Base-by-base conservation (phyloP, 1,139 yeast species). In the Blastobotrys ciferrii region DNA sequence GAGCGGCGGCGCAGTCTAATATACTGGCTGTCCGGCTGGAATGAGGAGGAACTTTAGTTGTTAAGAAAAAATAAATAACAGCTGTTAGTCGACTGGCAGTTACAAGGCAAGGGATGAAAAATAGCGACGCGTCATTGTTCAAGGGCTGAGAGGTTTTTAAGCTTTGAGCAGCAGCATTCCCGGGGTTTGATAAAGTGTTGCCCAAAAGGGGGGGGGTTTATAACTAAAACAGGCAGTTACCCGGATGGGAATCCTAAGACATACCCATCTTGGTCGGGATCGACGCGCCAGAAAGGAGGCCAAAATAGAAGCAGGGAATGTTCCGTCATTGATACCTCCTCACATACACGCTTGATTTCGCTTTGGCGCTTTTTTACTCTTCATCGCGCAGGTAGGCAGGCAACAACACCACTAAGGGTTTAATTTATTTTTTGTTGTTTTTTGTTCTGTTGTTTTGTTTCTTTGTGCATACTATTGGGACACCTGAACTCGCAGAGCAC, bases 301-400 rank as follows among this genome's bases (percentile, higher is more conserved):
- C 9, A 33, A 15, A 33, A 33, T 12, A 13, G 11, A 15, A 33
- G 14, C 37, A 17, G 19, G 14, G 37, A 33, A 33, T 18, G 19
- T 33, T 33, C 37, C 12, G 35, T n/a, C 13, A 14, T 18, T 18
- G 18, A 15, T 18, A 3, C 12, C 37, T 4, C 20, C 39, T 42
- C 39, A 32, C 45, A 42, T 11, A 23, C 33, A 20, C 45, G 17
- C 39, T 39, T 33, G 32, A 14, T 14, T 20, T 42, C 38, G 39
- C 17, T 20, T 9, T 23, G 9, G 28, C 9, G 9, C 5, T 9
- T 5, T 23, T 23, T 23, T 5, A 23, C 28, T 6, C 5, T 5
- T 6, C 28, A 5, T 23, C 28, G 28, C 28, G n/a, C n/a, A n/a
- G n/a, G n/a, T n/a, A n/a, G n/a, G n/a, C n/a, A n/a, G n/a, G n/a